These are phyloP conservation scores for Pythium grandisporangium DNA, from an alignment of 352 stramenopile species.

Conservation along the genomic window DNA sequence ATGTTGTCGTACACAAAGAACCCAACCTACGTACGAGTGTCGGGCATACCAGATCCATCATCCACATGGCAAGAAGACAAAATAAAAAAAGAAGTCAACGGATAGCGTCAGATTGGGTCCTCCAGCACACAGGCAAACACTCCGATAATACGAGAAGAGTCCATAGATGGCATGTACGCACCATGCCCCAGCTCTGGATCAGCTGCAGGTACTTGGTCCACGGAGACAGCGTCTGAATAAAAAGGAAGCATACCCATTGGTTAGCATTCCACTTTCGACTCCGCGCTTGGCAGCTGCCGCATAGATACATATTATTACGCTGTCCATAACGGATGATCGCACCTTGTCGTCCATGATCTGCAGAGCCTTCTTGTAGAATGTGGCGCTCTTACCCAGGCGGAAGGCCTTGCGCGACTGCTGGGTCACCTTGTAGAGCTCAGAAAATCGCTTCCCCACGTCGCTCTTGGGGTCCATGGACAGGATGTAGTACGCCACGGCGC, in stretches of 20 bases:
- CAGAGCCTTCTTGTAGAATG: conserved; percentile 75
- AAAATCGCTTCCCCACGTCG: conserved; percentile 59
- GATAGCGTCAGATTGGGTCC: too few relatives aligned
- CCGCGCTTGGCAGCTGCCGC: too few relatives aligned
- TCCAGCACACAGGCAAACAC: too few relatives aligned
- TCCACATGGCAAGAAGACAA: too few relatives aligned
- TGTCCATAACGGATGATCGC: too few relatives aligned
- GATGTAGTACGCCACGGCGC: conserved; percentile 71
- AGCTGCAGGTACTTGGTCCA: conserved; percentile 55
- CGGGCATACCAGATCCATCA: too few relatives aligned
- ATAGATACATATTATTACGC: too few relatives aligned
- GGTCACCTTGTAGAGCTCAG: conserved; percentile 72
- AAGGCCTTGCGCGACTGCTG: conserved; percentile 81
- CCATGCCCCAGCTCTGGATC: conserved; percentile 73
- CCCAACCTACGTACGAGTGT: conserved; percentile 26
- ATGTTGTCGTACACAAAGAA: conserved; percentile 87
- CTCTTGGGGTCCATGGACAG: conserved; percentile 76
- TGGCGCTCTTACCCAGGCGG: conserved; percentile 75
- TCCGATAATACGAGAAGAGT: too few relatives aligned
- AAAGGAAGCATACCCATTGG: too few relatives aligned
- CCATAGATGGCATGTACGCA: conserved; percentile 4
- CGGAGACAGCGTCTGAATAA: conserved; percentile 16
- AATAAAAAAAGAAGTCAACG: too few relatives aligned
- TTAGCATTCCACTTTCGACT: too few relatives aligned
- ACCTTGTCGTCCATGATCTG: conserved; percentile 46